These are phyloP conservation scores for Phyllostachys edulis DNA, from an alignment of 176 grass and related monocot species.

Conservation along the genomic window DNA sequence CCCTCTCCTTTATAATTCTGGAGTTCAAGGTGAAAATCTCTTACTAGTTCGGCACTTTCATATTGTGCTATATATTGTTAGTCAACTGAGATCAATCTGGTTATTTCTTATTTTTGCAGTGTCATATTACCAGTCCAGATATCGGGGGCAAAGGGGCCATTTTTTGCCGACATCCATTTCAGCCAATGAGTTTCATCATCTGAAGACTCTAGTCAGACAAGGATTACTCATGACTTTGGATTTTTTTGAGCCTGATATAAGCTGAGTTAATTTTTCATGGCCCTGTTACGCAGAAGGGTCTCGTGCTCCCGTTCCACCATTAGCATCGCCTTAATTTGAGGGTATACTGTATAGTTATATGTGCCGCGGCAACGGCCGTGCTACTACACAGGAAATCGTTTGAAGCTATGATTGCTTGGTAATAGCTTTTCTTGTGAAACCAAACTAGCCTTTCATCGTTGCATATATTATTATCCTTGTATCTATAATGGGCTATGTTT, in stretches of 20 bases:
- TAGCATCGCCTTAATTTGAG: neutral
- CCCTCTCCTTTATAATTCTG: neutral
- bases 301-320: neutral
- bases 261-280: neutral
- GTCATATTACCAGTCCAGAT: neutral
- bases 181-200: neutral
- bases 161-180: neutral
- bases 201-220: neutral
- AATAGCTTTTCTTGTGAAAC: neutral
- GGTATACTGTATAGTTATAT: neutral
- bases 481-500: neutral
- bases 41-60: neutral
- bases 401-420: neutral
- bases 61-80: neutral
- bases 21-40: constrained; percentile 30
- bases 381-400: neutral
- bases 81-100: neutral
- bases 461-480: neutral
- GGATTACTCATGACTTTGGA: neutral
- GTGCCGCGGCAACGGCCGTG: neutral
- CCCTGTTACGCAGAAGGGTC: neutral
- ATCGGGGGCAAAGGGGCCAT: neutral
- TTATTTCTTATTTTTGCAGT: constrained; percentile 12
- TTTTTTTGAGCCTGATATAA: neutral
- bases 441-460: neutral